Conservation (phyloP, 202 grass and related monocot species). For the Hordeum pubiflorum region DNA sequence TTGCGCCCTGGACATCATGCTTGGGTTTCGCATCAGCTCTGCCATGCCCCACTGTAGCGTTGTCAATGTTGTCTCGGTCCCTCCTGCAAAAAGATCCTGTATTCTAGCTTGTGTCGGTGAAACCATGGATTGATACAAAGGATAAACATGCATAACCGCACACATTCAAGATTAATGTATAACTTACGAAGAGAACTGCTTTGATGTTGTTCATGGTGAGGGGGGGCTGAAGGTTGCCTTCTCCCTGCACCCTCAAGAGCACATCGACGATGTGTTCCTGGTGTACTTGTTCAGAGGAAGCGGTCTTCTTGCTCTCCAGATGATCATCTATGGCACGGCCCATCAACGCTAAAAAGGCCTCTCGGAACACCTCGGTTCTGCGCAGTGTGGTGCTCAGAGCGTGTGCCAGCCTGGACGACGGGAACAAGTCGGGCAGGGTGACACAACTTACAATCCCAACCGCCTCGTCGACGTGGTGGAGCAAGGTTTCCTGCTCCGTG, state of each 20-base stretch:
- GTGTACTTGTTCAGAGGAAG: background rate
- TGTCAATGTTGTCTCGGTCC: too few species aligned
- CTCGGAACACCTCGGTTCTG: background rate
- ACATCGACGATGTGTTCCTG: slow-evolving; percentile 16
- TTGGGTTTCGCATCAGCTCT: too few species aligned
- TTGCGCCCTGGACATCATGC: too few species aligned
- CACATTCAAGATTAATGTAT: background rate
- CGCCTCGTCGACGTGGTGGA: background rate
- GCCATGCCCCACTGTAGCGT: too few species aligned
- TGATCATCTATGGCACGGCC: slow-evolving; percentile 14
- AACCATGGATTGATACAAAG: too few species aligned
- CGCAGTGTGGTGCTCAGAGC: background rate
- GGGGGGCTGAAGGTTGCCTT: background rate
- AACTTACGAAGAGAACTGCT: background rate
- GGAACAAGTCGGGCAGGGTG: slow-evolving; percentile 27
- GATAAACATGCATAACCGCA: too few species aligned
- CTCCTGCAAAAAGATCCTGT: too few species aligned
- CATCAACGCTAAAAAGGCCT: background rate
- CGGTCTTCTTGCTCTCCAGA: background rate
- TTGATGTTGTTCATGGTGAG: background rate
- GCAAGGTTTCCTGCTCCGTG: slow-evolving; percentile 16
- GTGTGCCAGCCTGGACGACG: slow-evolving; percentile 8
- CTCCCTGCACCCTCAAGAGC: background rate
- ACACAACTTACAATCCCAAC: background rate
- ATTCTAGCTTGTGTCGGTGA: too few species aligned